Base-by-base conservation (phyloP, 768 basidiomycete species). In the Hygrophorus russula region DNA sequence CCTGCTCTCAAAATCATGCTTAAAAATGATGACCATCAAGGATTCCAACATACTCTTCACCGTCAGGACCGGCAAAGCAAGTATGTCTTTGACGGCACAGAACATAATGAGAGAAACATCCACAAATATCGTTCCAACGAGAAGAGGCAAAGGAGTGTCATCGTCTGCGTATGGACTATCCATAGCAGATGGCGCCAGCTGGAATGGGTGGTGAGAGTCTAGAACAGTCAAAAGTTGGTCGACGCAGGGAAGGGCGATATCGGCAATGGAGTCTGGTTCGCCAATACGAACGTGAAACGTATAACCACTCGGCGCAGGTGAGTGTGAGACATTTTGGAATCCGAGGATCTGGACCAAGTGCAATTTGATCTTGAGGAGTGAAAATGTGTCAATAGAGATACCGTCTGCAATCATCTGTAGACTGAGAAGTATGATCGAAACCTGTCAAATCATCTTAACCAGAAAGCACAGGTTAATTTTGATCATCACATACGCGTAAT, bases 371-470 rank as follows among this genome's bases (percentile, higher is more conserved):
- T 73, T 77, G 49, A 83, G 61, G 6, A 82, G 59, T 13, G 68
- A 67, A 37, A 66, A 60, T 5, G 67, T 42, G 44, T 78, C 77
- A 39, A 80, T 67, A 12, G 59, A 41, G 36, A 81, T 65, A 5
- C 82, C 82, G 46, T 79, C 76, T 8, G 76, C 66, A 27, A 87
- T 65, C 76, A 85, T 79, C 41, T 75, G 71, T 39, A 87, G 59
- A 46, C 74, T 69, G 12, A 88, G 65, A 11, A 72, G 59, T 18
- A 83, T 47, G 15, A 80, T 53, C 1, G 77, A 73, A 39, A 68
- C 66, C 82, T 85, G 46, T 29, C 34, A 20, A 30, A 20, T 18
- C 31, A 13, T 24, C n/a, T 9, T 19, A 18, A 15, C 17, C 5
- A 20, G 30, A 2, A 35, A 36, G 3, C 11, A 13, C 20, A 32